These are phyloP conservation scores for Ganoderma sinense DNA, from an alignment of 1,284 basidiomycete species.

Conservation along the genomic window DNA sequence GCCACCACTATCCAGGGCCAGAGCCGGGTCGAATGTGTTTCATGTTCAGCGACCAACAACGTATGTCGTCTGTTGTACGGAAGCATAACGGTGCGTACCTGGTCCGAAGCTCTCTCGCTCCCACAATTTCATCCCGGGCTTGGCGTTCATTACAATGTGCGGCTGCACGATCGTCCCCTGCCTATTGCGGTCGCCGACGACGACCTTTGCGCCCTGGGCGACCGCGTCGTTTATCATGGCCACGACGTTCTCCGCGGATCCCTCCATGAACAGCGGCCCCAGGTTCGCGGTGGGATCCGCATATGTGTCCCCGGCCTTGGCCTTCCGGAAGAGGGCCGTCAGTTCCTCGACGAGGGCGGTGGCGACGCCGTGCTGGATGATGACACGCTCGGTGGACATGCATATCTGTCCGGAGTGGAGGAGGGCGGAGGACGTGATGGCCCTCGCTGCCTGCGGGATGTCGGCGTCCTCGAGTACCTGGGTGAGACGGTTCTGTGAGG, in stretches of 20 bases:
- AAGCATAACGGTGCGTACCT: constrained; percentile 40
- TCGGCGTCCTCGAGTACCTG: constrained; percentile 71
- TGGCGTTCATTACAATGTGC: constrained; percentile 58
- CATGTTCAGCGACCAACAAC: constrained; percentile 8
- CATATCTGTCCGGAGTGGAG: constrained; percentile 74
- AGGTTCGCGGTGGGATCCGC: constrained; percentile 35
- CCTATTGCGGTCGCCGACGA: constrained; percentile 53
- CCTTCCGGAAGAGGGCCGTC: constrained; percentile 44
- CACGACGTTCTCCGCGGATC: constrained; percentile 58
- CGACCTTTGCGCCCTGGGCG: constrained; percentile 57
- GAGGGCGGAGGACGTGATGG: constrained; percentile 66
- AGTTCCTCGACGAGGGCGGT: constrained; percentile 30
- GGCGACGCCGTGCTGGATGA: constrained; percentile 55
- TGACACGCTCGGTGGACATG: constrained; percentile 75
- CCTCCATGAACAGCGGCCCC: constrained; percentile 56
- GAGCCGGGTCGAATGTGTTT: background rate
- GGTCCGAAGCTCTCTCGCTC: constrained; percentile 69
- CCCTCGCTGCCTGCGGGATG: constrained; percentile 60
- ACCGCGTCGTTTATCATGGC: constrained; percentile 59
- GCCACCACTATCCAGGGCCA: constrained; percentile 45
- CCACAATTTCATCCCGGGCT: constrained; percentile 59
- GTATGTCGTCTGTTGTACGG: background rate
- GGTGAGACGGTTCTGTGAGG: no score
- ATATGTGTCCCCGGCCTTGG: constrained; percentile 48
- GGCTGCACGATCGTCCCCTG: constrained; percentile 59